Percentiles rank a stretch among this genome's conserved stretches.
Evolutionary conservation across 345 rosid genomes (phyloP).

Genomic region (Eucalyptus cloeziana): DNA sequence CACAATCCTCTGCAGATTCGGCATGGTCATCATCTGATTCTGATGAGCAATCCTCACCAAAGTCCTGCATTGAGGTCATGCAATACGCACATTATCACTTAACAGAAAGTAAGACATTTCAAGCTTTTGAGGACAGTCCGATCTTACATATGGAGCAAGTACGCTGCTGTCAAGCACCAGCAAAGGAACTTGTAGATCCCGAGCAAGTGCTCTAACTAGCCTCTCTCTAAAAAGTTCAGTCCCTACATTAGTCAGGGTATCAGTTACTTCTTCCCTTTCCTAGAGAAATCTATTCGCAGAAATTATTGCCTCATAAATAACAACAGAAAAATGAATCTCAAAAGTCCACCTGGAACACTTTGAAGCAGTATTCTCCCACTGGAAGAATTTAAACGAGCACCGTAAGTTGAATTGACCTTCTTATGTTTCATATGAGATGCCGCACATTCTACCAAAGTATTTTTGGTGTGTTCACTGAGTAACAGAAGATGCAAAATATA

Average conservation of each 20-base stretch:
- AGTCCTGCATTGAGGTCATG: constrained; percentile 43
- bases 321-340: not conserved
- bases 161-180: constrained; percentile 84
- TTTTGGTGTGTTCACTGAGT: constrained; percentile 63
- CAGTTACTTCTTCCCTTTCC: not conserved
- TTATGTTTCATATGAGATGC: constrained; percentile 74
- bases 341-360: constrained; percentile 70
- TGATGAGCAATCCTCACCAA: constrained; percentile 51
- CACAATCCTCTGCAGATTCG: constrained; percentile 52
- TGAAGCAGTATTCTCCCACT: constrained; percentile 88
- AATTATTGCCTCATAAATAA: not conserved
- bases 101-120: not conserved
- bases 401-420: constrained; percentile 39
- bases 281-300: not conserved
- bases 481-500: not conserved
- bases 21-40: constrained; percentile 65
- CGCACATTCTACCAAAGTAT: constrained; percentile 75
- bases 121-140: not conserved
- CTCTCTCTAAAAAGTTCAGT: constrained; percentile 93
- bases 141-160: constrained; percentile 95
- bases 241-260: constrained; percentile 26
- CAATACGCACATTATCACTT: not conserved
- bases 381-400: constrained; percentile 73
- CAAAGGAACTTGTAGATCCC: constrained; percentile 69
- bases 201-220: constrained; percentile 86